Percentiles rank a stretch among this genome's conserved stretches.
These are phyloP conservation scores for Ilex asprella DNA, from an alignment of 257 asterid species.

Conservation along the genomic window DNA sequence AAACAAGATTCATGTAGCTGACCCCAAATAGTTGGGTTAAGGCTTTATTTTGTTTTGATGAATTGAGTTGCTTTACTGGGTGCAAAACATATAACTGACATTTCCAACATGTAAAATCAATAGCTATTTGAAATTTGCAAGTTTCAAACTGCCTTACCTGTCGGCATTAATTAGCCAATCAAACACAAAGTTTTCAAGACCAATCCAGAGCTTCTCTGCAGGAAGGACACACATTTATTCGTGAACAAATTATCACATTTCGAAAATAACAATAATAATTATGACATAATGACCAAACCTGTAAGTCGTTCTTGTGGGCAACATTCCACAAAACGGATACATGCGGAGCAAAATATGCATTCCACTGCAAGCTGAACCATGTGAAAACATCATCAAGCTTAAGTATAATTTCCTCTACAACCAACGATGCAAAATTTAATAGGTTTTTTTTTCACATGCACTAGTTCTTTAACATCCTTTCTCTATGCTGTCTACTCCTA, in stretches of 20 bases:
- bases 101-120: not conserved
- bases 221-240: constrained; percentile 18
- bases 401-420: not conserved
- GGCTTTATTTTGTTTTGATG: too few species aligned
- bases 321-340: constrained; percentile 98
- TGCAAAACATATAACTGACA: not conserved
- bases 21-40: too few species aligned
- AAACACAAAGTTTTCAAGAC: constrained; percentile 95
- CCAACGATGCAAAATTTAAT: too few species aligned
- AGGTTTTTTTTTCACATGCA: too few species aligned
- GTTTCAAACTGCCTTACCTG: constrained; percentile 50
- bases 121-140: not conserved
- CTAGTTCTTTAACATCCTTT: too few species aligned
- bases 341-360: constrained; percentile 98
- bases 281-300: constrained; percentile 39
- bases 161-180: constrained; percentile 99
- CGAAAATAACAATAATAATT: not conserved
- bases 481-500: too few species aligned
- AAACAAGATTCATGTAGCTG: too few species aligned
- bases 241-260: not conserved
- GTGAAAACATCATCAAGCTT: constrained; percentile 16
- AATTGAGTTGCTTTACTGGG: not conserved
- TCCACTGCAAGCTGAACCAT: constrained; percentile 91
- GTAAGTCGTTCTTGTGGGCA: constrained; percentile 99
- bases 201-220: constrained; percentile 96